phyloP scores from a whole-genome alignment of 1,139 yeast genomes.

The Yamadazyma songkhlaensis region DNA sequence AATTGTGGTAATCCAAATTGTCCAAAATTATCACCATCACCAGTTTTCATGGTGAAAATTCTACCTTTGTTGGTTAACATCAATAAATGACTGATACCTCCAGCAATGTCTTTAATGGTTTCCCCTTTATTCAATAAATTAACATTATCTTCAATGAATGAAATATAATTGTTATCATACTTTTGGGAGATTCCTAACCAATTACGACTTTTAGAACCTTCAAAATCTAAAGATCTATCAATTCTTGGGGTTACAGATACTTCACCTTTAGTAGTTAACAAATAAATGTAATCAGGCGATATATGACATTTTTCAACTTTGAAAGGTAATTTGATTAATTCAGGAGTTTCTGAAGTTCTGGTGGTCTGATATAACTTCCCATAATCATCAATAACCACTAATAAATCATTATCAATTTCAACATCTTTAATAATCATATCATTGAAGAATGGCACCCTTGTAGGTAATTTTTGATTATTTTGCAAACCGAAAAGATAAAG shows the following conservation, averaged over 20 bases:
- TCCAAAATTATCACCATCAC: slow-evolving; percentile 51
- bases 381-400: slow-evolving; percentile 61
- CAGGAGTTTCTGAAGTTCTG: slow-evolving; percentile 26
- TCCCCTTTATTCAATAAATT: slow-evolving; percentile 36
- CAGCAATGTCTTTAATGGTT: slow-evolving; percentile 46
- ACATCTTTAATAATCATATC: slow-evolving; percentile 57
- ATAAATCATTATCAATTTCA: slow-evolving; percentile 42
- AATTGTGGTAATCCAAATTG: slow-evolving; percentile 78
- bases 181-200: slow-evolving; percentile 18
- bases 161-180: slow-evolving; percentile 5
- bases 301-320: slow-evolving; percentile 50
- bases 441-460: slow-evolving; percentile 64
- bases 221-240: slow-evolving; percentile 11
- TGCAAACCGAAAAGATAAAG: slow-evolving; percentile 39
- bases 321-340: slow-evolving; percentile 32
- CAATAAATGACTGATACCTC: slow-evolving; percentile 69
- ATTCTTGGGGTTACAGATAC: slow-evolving; percentile 48
- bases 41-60: slow-evolving; percentile 63
- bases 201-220: slow-evolving; percentile 11
- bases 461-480: slow-evolving; percentile 47
- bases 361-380: slow-evolving; percentile 72
- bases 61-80: slow-evolving; percentile 61
- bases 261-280: slow-evolving; percentile 52
- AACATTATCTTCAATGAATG: slow-evolving; percentile 4
- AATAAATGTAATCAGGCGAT: slow-evolving; percentile 58